phyloP scores from a whole-genome alignment of 257 asterid species.

The Salvia splendens region DNA sequence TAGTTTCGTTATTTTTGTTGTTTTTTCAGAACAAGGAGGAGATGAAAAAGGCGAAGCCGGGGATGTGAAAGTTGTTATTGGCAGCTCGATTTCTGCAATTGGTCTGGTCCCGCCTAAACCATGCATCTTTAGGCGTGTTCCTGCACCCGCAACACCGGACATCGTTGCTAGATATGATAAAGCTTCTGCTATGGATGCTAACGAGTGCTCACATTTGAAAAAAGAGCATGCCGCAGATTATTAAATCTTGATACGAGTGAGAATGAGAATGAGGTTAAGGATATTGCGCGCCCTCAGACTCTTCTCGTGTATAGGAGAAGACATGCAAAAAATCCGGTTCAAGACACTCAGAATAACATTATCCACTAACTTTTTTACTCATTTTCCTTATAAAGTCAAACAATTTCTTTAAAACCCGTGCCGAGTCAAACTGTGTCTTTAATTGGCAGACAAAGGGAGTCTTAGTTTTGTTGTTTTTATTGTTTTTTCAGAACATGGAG shows the following conservation, averaged over 20 bases:
- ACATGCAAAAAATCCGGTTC: too few species aligned
- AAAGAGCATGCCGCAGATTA: not conserved
- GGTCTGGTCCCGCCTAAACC: not conserved
- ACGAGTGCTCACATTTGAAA: too few species aligned
- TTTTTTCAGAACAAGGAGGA: not conserved
- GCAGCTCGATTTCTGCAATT: too few species aligned
- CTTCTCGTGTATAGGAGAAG: too few species aligned
- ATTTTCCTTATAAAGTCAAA: too few species aligned
- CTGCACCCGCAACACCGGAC: not conserved
- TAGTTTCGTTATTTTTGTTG: not conserved
- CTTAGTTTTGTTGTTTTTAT: not conserved
- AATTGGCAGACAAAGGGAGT: too few species aligned
- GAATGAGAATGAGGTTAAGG: too few species aligned
- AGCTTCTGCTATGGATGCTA: not conserved
- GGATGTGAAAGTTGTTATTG: not conserved
- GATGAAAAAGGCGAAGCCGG: not conserved
- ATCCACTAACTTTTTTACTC: too few species aligned
- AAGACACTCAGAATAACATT: too few species aligned
- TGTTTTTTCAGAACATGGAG: not conserved
- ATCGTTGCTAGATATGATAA: not conserved
- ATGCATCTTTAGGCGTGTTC: not conserved
- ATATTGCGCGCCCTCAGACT: too few species aligned
- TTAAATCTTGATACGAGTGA: not conserved
- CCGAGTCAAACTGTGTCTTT: too few species aligned
- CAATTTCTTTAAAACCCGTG: too few species aligned